Evolutionary conservation across 805 yeast species (phyloP).

Genomic region (Ogataea neopini): DNA sequence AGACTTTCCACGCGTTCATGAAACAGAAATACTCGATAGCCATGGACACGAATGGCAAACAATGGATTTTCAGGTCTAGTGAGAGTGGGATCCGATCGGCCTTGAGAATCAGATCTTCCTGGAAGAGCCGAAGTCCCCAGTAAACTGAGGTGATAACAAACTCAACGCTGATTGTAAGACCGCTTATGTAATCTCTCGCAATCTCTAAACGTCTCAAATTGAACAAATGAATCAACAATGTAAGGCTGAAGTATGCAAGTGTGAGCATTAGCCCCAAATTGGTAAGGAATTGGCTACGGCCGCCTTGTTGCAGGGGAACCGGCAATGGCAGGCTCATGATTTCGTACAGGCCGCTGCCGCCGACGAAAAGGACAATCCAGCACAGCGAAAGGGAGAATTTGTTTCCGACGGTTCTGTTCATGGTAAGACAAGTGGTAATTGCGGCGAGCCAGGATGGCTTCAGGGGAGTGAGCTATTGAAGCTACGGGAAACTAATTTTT

Average conservation of each 20-base stretch:
- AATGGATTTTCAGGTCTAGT: slow-evolving; percentile 60
- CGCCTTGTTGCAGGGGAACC: slow-evolving; percentile 50
- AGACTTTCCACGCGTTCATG: slow-evolving; percentile 46
- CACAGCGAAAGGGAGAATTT: slow-evolving; percentile 18
- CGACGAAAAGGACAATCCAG: slow-evolving; percentile 15
- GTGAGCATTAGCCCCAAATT: slow-evolving; percentile 58
- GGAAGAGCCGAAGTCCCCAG: slow-evolving; percentile 66
- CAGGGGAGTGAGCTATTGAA: not conserved
- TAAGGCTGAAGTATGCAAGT: slow-evolving; percentile 42
- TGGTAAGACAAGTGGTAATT: not conserved
- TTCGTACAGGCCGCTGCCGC: slow-evolving; percentile 14
- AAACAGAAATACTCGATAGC: slow-evolving; percentile 54
- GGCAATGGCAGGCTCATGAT: slow-evolving; percentile 44
- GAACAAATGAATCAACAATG: slow-evolving; percentile 41
- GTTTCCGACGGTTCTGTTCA: slow-evolving; percentile 10
- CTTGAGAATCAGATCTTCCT: slow-evolving; percentile 47
- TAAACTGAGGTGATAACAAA: slow-evolving; percentile 62
- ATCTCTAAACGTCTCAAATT: slow-evolving; percentile 8
- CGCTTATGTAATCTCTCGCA: slow-evolving; percentile 46
- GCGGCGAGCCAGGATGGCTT: too few species aligned
- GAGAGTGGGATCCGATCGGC: slow-evolving; percentile 44
- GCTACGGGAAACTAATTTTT: too few species aligned
- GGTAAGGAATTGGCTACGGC: slow-evolving; percentile 73
- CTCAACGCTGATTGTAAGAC: slow-evolving; percentile 59
- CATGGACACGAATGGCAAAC: slow-evolving; percentile 56